Evolutionary conservation across 768 basidiomycete species (phyloP), one percentile per base, ranked within the genome.

Genomic region (Collybiopsis luxurians): DNA sequence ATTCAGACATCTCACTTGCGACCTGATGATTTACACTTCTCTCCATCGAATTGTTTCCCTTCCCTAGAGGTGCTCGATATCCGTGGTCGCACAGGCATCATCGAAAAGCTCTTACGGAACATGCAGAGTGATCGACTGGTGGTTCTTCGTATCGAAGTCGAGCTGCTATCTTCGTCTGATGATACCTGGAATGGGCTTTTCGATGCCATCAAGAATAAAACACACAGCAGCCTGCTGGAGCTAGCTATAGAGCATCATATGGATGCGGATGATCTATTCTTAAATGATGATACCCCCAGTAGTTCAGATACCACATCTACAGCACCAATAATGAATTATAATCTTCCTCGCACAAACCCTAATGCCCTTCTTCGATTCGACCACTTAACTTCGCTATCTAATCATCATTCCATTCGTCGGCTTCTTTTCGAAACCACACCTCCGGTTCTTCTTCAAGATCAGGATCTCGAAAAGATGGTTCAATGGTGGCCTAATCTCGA

Each of bases 401-500:
- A 66, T 36, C 62, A 78, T 31, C 64, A 60, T 40, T 56, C 59
- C 31, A 65, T 82, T 30, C 66, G 66, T 28, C 66, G 65, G 39
- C 64, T 81, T 15, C 63, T 70, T 17, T 63, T 79, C 39, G 77
- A 81, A 57, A 68, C 72, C 10, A 74, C 73, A 0, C 57, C 75
- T 34, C 77, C 77, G 1, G 72, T 72, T 3, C 62, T 64, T 60
- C 57, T 80, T 19, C 66, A 60, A 23, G 79, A 82, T 60, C 10
- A 60, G 28, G 75, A 74, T 36, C 58, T 81, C 21, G 71, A 67
- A 36, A 66, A 69, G 49, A 61, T 82, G 39, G 59, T 70, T 17
- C 65, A 58, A 6, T 79, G 75, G 73, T 81, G 81, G 81, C 80
- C 79, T 15, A 56, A 63, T 39, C 69, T 82, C 5, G 63, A 69